Evolutionary conservation across 805 yeast species (phyloP).

Genomic region (Candida ovalis): DNA sequence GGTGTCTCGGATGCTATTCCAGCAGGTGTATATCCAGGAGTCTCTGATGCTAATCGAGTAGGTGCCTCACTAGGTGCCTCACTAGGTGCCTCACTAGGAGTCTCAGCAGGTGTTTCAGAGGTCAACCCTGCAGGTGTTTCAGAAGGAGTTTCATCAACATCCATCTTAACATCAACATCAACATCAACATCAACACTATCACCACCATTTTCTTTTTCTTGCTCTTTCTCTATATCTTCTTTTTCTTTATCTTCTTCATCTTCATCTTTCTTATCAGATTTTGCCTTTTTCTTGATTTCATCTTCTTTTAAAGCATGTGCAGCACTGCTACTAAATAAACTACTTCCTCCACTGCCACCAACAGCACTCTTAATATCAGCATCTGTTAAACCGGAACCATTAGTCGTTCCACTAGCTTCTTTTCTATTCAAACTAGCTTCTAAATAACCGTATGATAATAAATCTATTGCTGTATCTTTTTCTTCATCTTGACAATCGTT

Average conservation of each 20-base stretch:
- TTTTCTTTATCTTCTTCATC: not conserved
- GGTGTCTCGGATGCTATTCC: slow-evolving; percentile 1
- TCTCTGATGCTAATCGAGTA: not conserved
- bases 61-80: slow-evolving; percentile 1
- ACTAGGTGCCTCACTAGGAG: slow-evolving; percentile 1
- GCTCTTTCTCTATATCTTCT: not conserved
- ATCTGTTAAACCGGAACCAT: slow-evolving; percentile 22
- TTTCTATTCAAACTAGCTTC: slow-evolving; percentile 8
- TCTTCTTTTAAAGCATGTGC: slow-evolving; percentile 23
- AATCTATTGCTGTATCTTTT: slow-evolving; percentile 32
- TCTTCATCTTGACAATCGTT: slow-evolving; percentile 32
- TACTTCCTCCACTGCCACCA: slow-evolving; percentile 34
- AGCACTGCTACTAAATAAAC: slow-evolving; percentile 30
- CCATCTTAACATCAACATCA: slow-evolving; percentile 9
- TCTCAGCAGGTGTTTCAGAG: slow-evolving; percentile 1
- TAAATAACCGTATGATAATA: slow-evolving; percentile 32
- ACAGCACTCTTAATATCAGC: slow-evolving; percentile 41
- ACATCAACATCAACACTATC: slow-evolving; percentile 10
- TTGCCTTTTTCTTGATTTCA: slow-evolving; percentile 1
- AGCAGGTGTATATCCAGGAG: slow-evolving; percentile 2
- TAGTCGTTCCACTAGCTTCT: slow-evolving; percentile 8
- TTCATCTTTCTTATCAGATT: too few species aligned
- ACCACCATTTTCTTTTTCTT: not conserved
- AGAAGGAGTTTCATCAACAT: slow-evolving; percentile 3
- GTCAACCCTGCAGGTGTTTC: too few species aligned